A percentile compares a stretch with the other conserved stretches of the same genome.
phyloP scores from a whole-genome alignment of 2,329 filamentous ascomycete genomes.

The Diplodia seriata region DNA sequence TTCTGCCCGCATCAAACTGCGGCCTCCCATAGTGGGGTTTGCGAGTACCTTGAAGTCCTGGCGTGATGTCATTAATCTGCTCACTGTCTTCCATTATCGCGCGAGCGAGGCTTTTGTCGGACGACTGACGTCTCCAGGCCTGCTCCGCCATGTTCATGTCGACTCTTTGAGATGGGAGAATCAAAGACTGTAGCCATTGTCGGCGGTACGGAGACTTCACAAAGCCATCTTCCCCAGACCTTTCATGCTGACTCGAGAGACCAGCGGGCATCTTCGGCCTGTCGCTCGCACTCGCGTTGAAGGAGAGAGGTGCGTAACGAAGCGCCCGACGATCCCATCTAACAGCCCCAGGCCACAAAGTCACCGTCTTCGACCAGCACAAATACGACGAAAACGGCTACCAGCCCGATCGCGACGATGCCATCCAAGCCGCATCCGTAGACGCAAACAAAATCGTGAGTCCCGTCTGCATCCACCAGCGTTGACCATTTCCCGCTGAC shows the following conservation, averaged over 20 bases:
- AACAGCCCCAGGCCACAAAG: background rate
- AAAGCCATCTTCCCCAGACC: background rate
- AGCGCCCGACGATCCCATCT: background rate
- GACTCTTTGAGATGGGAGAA: background rate
- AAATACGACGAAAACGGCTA: background rate
- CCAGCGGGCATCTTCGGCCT: slow-evolving; percentile 11
- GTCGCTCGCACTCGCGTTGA: background rate
- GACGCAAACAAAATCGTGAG: slow-evolving; percentile 5
- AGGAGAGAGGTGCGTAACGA: background rate
- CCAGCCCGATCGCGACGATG: background rate
- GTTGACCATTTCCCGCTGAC: background rate
- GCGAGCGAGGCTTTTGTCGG: too few relatives aligned
- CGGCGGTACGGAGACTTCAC: background rate
- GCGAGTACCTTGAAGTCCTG: too few relatives aligned
- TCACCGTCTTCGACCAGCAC: slow-evolving; percentile 2
- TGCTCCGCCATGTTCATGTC: too few relatives aligned
- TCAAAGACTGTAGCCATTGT: slow-evolving; percentile 9
- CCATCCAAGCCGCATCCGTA: background rate
- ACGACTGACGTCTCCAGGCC: too few relatives aligned
- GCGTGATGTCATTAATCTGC: too few relatives aligned
- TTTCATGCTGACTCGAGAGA: background rate
- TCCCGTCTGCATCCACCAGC: background rate
- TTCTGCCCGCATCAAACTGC: too few relatives aligned
- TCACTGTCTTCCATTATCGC: too few relatives aligned
- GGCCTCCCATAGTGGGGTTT: too few relatives aligned